These are phyloP conservation scores for Eutypella sp. DNA, from an alignment of 2,329 filamentous ascomycete species.

Conservation along the genomic window DNA sequence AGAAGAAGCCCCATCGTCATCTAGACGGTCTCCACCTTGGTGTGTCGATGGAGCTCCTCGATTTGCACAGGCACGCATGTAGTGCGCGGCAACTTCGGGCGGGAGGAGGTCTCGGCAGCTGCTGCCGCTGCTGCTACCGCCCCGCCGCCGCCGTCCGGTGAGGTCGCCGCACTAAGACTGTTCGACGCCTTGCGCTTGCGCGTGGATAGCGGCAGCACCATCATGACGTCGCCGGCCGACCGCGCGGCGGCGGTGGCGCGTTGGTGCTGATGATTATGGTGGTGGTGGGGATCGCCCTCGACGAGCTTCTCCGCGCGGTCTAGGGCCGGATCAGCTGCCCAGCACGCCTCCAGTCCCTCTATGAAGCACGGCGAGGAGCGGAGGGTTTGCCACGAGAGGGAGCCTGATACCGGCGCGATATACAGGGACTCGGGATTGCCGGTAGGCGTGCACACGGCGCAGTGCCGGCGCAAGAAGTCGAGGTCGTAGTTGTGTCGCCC, in stretches of 20 bases:
- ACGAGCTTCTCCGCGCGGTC: slow-evolving; percentile 37
- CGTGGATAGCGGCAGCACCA: slow-evolving; percentile 31
- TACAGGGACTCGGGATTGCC: slow-evolving; percentile 56
- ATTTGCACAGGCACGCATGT: slow-evolving; percentile 34
- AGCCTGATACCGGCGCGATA: slow-evolving; percentile 50
- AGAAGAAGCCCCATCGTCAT: slow-evolving; percentile 12
- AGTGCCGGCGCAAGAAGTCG: slow-evolving; percentile 48
- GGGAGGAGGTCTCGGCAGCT: slow-evolving; percentile 10
- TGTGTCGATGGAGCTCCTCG: slow-evolving; percentile 31
- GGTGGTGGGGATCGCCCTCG: no score
- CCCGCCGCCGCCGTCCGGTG: slow-evolving; percentile 24
- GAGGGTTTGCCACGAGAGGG: slow-evolving; percentile 52
- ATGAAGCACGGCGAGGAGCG: slow-evolving; percentile 42
- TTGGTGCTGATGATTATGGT: no score
- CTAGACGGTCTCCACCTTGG: slow-evolving; percentile 35
- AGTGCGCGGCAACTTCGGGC: slow-evolving; percentile 34
- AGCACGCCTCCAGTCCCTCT: slow-evolving; percentile 50
- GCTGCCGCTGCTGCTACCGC: no score
- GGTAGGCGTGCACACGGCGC: slow-evolving; percentile 49
- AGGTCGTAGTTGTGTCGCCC: slow-evolving; percentile 38
- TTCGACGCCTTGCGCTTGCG: slow-evolving; percentile 50
- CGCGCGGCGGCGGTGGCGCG: no score
- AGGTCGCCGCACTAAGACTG: slow-evolving; percentile 35
- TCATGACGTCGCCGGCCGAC: slow-evolving; percentile 45
- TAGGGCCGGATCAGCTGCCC: slow-evolving; percentile 46